Evolutionary conservation across 306 rosid species (phyloP).

Genomic region (Mimosa bimucronata): DNA sequence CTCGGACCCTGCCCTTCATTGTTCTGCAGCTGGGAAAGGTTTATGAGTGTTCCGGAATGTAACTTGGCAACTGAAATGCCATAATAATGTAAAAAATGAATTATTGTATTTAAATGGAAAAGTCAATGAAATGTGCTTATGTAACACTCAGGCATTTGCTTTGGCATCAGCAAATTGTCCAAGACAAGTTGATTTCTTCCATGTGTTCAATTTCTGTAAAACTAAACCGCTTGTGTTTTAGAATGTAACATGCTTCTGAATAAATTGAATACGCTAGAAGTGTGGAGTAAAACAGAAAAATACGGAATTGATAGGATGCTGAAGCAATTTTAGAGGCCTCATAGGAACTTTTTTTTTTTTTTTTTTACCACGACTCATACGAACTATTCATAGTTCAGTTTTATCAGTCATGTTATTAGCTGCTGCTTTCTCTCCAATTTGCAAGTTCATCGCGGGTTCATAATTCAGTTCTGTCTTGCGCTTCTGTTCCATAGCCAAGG

Average conservation of each 20-base stretch:
- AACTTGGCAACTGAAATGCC: slow-evolving; percentile 32
- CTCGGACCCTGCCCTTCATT: slow-evolving; percentile 10
- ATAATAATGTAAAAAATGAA: slow-evolving; percentile 18
- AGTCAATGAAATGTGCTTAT: slow-evolving; percentile 26
- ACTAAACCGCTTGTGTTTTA: not conserved
- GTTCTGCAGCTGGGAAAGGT: slow-evolving; percentile 34
- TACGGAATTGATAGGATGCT: not conserved
- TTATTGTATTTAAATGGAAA: slow-evolving; percentile 39
- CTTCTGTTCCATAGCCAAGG: not conserved
- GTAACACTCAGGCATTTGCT: slow-evolving; percentile 39
- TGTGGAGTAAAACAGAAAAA: slow-evolving; percentile 9
- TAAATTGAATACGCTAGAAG: slow-evolving; percentile 5
- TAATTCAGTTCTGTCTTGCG: not conserved
- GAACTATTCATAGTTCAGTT: slow-evolving; percentile 20
- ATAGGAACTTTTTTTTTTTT: no score
- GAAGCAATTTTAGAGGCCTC: no score
- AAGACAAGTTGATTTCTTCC: slow-evolving; percentile 23
- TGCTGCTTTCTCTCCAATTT: not conserved
- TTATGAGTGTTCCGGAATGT: slow-evolving; percentile 44
- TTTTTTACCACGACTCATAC: no score
- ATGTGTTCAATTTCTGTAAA: slow-evolving; percentile 24
- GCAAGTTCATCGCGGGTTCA: no score
- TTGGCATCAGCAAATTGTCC: not conserved
- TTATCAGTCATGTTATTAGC: slow-evolving; percentile 4
- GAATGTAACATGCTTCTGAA: slow-evolving; percentile 15